These are phyloP conservation scores for Eremothecium gossypii DNA, from an alignment of 1,139 yeast genomes.

Conservation along the genomic window DNA sequence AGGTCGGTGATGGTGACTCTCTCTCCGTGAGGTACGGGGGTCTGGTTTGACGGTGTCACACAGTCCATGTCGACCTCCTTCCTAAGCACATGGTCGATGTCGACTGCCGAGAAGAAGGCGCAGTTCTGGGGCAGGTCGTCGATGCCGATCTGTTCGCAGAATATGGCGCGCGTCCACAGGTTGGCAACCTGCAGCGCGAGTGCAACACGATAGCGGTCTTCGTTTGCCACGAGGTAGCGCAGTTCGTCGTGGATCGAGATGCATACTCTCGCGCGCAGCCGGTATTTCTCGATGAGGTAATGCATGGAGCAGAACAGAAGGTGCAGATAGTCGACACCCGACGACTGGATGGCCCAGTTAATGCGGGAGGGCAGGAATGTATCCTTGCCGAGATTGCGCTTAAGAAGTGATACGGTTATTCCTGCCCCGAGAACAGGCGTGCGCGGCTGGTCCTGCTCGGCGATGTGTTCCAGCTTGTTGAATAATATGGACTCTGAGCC, in stretches of 20 bases:
- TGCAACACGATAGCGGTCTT: constrained; percentile 68
- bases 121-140: constrained; percentile 86
- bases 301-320: constrained; percentile 81
- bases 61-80: constrained; percentile 87
- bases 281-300: constrained; percentile 55
- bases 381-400: constrained; percentile 54
- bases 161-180: constrained; percentile 94
- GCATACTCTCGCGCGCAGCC: constrained; percentile 67
- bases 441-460: constrained; percentile 70
- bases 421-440: constrained; percentile 94
- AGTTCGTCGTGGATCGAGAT: constrained; percentile 95
- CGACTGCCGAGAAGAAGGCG: constrained; percentile 93
- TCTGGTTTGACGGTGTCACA: constrained; percentile 77
- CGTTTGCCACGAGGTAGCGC: constrained; percentile 65
- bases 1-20: constrained; percentile 52
- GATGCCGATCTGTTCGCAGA: constrained; percentile 86
- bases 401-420: constrained; percentile 74
- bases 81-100: constrained; percentile 76
- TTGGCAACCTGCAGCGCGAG: constrained; percentile 81
- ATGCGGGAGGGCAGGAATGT: constrained; percentile 80
- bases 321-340: constrained; percentile 95
- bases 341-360: constrained; percentile 97
- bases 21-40: constrained; percentile 71
- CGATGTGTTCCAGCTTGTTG: constrained; percentile 80
- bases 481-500: constrained; percentile 92